Conservation (phyloP, 495 filamentous ascomycete species). For the Amphirosellinia nigrospora region DNA sequence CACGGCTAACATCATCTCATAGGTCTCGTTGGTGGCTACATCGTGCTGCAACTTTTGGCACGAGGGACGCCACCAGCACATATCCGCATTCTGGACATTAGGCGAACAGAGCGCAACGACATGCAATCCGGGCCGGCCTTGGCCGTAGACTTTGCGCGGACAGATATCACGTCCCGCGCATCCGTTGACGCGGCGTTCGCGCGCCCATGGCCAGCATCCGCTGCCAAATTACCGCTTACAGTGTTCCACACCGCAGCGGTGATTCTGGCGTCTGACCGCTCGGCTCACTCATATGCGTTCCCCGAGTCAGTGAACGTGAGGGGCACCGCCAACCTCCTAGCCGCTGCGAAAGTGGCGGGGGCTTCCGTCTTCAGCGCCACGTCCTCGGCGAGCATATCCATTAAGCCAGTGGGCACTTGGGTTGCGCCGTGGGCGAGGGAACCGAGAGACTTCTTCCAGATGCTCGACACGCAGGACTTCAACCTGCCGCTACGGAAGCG, state of each 20-base stretch:
- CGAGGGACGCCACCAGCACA: conserved; percentile 46
- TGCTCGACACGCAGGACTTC: conserved; percentile 54
- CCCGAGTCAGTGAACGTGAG: conserved; percentile 60
- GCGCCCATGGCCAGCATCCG: conserved; percentile 42
- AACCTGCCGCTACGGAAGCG: conserved; percentile 48
- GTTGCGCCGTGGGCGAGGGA: conserved; percentile 53
- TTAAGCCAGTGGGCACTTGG: conserved; percentile 57
- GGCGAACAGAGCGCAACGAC: conserved; percentile 42
- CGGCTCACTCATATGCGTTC: conserved; percentile 43
- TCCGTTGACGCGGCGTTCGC: conserved; percentile 45
- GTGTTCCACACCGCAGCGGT: conserved; percentile 55
- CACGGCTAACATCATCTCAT: conserved; percentile 22
- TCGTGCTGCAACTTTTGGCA: conserved; percentile 52
- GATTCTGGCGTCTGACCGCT: conserved; percentile 52
- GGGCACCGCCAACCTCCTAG: conserved; percentile 64
- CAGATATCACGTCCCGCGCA: conserved; percentile 48
- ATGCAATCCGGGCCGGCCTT: conserved; percentile 40
- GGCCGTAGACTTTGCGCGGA: conserved; percentile 45
- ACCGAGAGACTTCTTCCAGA: conserved; percentile 53
- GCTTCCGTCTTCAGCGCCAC: conserved; percentile 65
- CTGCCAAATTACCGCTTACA: conserved; percentile 45
- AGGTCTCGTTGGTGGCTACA: conserved; percentile 53
- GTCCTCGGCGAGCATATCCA: conserved; percentile 59
- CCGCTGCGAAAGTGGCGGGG: conserved; percentile 53
- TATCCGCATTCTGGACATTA: conserved; percentile 53